Evolutionary conservation across 2,329 filamentous ascomycete species (phyloP), one percentile per base, ranked within the genome.

Genomic region (Botrytis deweyae): DNA sequence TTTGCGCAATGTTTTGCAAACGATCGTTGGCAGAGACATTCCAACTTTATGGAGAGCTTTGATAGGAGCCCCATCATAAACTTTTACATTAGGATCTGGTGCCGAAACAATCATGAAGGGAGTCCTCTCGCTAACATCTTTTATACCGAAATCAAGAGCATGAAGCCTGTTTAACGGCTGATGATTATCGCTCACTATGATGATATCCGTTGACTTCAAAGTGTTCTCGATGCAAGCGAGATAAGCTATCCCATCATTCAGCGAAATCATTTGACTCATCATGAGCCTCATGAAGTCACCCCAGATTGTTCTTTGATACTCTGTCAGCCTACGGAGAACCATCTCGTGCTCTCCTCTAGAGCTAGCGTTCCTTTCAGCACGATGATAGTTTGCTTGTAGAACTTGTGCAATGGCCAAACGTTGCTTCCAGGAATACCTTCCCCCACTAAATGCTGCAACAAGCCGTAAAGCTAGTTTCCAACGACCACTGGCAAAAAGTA

Each of bases 221-320:
- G 22, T 38, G 10, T 72, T 72, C 46, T 25, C 14, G 29, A 72
- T 6, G 36, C 40, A 18, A 2, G 61, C 46, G 20, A 72, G 70
- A 65, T 66, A 72, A 8, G 70, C 70, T 65, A 72, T 55, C 8
- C 59, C 61, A 42, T 72, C 70, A 36, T 66, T 65, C 46, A 58
- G 25, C 14, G 70, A 20, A 67, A 67, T 33, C 66, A 66, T 73
- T 52, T 63, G 58, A 66, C 66, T 61, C 58, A 58, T 70, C 33
- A 58, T 49, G 14, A 73, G 67, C 25, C 63, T 49, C 67, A 73
- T 73, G 9, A 71, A 71, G 9, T 70, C 72, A 5, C 40, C 72
- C 72, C 67, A 73, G 14, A 71, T 29, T 25, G 7, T 36, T 29
- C 29, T 44, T 20, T 69, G 62, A 40, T 49, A 70, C 3, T 46